phyloP scores from a whole-genome alignment of 495 filamentous ascomycete species.

The Penicillium nucicola region DNA sequence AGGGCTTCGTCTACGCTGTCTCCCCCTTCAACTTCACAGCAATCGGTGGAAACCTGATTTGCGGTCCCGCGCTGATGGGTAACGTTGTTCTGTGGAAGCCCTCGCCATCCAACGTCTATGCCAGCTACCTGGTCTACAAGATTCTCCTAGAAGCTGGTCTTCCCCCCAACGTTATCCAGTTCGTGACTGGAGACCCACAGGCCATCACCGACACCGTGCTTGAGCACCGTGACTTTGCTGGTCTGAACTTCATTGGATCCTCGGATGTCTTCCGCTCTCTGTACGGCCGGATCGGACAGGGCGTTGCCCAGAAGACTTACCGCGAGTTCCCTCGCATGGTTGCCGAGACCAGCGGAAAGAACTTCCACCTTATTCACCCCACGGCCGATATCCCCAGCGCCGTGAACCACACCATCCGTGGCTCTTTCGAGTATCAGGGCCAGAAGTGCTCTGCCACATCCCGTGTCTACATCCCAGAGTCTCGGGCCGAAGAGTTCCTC shows the following conservation, averaged over 20 bases:
- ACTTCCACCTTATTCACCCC: constrained; percentile 79
- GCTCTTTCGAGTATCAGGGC: constrained; percentile 86
- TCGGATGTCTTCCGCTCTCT: constrained; percentile 77
- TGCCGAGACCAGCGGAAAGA: constrained; percentile 88
- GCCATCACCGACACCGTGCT: constrained; percentile 68
- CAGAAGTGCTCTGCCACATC: constrained; percentile 88
- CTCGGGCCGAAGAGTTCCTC: constrained; percentile 59
- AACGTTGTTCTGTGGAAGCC: constrained; percentile 92
- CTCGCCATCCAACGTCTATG: constrained; percentile 70
- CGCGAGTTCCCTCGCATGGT: constrained; percentile 76
- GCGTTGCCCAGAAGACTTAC: constrained; percentile 66
- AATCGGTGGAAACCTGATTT: constrained; percentile 74
- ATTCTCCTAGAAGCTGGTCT: constrained; percentile 87
- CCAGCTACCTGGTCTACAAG: constrained; percentile 72
- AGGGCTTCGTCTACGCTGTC: constrained; percentile 85
- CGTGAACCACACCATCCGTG: constrained; percentile 75
- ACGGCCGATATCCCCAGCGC: constrained; percentile 75
- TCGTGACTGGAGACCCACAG: constrained; percentile 74
- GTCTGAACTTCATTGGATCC: constrained; percentile 78
- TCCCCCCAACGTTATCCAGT: constrained; percentile 76
- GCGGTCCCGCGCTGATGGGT: constrained; percentile 71
- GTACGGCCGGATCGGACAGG: constrained; percentile 66
- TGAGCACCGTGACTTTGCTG: constrained; percentile 66
- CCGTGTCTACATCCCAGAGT: constrained; percentile 68
- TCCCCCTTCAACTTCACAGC: constrained; percentile 91